phyloP scores from a whole-genome alignment of 176 grass and related monocot genomes.

The Zoysia pacifica region DNA sequence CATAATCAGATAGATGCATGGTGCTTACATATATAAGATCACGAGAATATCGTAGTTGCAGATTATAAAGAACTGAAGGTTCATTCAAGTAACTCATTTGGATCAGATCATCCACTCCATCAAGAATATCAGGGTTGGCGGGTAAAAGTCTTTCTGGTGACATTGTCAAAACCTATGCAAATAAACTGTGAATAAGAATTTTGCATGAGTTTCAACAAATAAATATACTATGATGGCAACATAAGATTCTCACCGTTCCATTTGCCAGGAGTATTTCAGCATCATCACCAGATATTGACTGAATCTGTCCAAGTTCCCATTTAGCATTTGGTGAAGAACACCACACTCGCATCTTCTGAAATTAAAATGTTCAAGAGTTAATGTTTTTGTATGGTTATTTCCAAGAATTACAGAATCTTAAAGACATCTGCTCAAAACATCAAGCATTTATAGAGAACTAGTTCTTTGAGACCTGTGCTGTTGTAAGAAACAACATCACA shows the following conservation, averaged over 20 bases:
- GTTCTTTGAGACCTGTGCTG: conserved; percentile 8
- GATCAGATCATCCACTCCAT: conserved; percentile 96
- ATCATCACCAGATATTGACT: conserved; percentile 72
- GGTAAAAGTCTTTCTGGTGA: conserved; percentile 74
- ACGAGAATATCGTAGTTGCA: conserved; percentile 69
- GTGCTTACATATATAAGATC: conserved; percentile 88
- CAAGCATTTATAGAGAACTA: conserved; percentile 25
- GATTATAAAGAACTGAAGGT: conserved; percentile 86
- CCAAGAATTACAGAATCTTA: neutral
- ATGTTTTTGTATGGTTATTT: neutral
- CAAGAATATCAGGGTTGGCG: conserved; percentile 87
- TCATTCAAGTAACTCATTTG: conserved; percentile 94
- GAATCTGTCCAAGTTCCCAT: conserved; percentile 85
- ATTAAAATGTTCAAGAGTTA: conserved; percentile 27
- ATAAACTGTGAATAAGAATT: conserved; percentile 42
- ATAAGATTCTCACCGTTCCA: conserved; percentile 65
- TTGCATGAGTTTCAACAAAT: conserved; percentile 28
- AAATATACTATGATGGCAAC: conserved; percentile 19
- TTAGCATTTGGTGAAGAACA: conserved; percentile 63
- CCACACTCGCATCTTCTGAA: conserved; percentile 94
- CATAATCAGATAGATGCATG: conserved; percentile 15
- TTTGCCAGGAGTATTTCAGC: conserved; percentile 68
- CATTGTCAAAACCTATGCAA: conserved; percentile 64
- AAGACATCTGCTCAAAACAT: conserved; percentile 26
- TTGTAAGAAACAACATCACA: neutral